These are phyloP conservation scores for Emergomyces orientalis DNA, from an alignment of 2,329 filamentous ascomycete species.

Conservation along the genomic window DNA sequence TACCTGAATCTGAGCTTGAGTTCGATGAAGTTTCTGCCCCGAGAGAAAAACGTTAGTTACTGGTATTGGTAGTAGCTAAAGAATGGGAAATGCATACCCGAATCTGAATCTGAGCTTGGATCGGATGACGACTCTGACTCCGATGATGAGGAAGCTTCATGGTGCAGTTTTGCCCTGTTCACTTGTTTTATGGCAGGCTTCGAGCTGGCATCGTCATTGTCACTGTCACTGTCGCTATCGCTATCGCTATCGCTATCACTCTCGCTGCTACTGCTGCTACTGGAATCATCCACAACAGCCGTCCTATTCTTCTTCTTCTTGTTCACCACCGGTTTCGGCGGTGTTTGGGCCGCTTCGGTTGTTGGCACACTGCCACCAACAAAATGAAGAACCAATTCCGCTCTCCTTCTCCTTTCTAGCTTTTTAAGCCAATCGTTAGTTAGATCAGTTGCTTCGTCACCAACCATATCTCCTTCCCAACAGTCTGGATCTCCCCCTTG, in stretches of 20 bases:
- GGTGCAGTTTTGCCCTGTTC: not conserved
- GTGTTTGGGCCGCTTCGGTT: not conserved
- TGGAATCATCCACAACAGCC: slow-evolving; percentile 34
- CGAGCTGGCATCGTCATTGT: slow-evolving; percentile 9
- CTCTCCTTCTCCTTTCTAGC: slow-evolving; percentile 30
- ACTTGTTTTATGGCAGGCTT: not conserved
- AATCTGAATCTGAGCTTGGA: slow-evolving; percentile 12
- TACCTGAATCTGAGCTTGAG: slow-evolving; percentile 9
- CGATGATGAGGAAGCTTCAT: not conserved
- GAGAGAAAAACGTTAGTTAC: not conserved
- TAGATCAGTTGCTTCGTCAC: slow-evolving; percentile 18
- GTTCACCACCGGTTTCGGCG: slow-evolving; percentile 1
- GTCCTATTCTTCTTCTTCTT: slow-evolving; percentile 28
- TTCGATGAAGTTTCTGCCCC: slow-evolving; percentile 1
- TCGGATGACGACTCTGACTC: slow-evolving; percentile 5
- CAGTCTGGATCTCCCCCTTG: slow-evolving; percentile 21
- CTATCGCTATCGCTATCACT: slow-evolving; percentile 20
- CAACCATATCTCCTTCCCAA: slow-evolving; percentile 16
- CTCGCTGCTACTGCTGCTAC: slow-evolving; percentile 30
- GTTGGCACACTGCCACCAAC: slow-evolving; percentile 20
- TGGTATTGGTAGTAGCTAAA: not conserved
- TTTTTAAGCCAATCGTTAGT: slow-evolving; percentile 17
- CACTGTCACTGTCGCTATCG: slow-evolving; percentile 19
- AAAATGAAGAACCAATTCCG: slow-evolving; percentile 31
- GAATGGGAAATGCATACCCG: not conserved